phyloP scores from a whole-genome alignment of 176 grass and related monocot genomes.

The Guadua angustifolia region DNA sequence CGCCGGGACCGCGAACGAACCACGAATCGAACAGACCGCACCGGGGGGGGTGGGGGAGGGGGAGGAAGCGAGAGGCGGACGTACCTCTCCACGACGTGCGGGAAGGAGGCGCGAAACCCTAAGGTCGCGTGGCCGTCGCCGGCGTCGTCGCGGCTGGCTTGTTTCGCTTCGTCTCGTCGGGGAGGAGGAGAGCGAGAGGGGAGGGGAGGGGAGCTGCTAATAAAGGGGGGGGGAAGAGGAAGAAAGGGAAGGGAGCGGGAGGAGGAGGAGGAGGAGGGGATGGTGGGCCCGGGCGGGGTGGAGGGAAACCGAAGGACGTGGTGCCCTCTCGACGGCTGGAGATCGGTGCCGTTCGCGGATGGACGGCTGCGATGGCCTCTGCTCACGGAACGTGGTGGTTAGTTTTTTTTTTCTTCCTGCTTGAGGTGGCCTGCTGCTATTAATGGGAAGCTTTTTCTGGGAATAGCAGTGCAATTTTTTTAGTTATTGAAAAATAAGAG shows the following conservation, averaged over 20 bases:
- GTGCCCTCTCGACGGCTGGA: not conserved
- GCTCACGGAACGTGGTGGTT: not conserved
- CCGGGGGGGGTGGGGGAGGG: not conserved
- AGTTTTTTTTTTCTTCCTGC: not conserved
- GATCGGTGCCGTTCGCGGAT: not conserved
- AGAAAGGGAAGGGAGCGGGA: slow-evolving; percentile 6
- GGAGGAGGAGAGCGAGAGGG: not conserved
- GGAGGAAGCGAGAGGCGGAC: too few relatives aligned
- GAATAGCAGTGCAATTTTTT: not conserved
- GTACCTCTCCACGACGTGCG: not conserved
- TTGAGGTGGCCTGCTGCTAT: slow-evolving; percentile 17
- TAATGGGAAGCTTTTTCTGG: slow-evolving; percentile 24
- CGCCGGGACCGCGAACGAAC: not conserved
- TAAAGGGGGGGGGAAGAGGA: not conserved
- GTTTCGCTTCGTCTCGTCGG: slow-evolving; percentile 44
- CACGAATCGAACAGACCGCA: not conserved
- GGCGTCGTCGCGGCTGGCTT: not conserved
- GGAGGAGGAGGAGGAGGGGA: not conserved
- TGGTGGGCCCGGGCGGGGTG: slow-evolving; percentile 20
- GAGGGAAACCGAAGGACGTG: not conserved
- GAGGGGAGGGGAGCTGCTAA: not conserved
- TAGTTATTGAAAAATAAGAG: not conserved
- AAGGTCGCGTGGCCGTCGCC: not conserved
- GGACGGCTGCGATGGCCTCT: slow-evolving; percentile 22
- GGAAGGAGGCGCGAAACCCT: not conserved